These are phyloP conservation scores for Pseudonectria buxi DNA, from an alignment of 2,329 filamentous ascomycete genomes.

Conservation along the genomic window DNA sequence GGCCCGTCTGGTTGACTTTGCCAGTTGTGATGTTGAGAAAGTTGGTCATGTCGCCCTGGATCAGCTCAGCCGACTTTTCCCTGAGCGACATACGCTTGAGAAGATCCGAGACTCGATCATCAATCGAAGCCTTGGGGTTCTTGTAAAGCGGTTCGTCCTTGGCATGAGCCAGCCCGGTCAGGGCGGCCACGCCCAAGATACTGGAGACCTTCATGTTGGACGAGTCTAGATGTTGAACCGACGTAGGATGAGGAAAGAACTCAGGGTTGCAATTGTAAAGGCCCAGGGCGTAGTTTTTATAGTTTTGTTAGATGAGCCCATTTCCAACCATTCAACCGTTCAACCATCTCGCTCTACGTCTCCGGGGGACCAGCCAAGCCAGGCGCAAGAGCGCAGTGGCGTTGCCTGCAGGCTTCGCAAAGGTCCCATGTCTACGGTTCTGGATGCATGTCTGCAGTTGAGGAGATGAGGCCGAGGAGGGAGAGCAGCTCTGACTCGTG, in stretches of 20 bases:
- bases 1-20: constrained; percentile 59
- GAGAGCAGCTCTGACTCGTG: too few species aligned
- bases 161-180: constrained; percentile 20
- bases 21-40: constrained; percentile 65
- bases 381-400: too few species aligned
- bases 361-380: too few species aligned
- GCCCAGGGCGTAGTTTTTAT: too few species aligned
- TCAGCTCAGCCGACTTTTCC: constrained; percentile 65
- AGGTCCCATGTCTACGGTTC: too few species aligned
- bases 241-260: not conserved
- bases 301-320: too few species aligned
- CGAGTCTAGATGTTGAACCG: constrained; percentile 3
- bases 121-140: constrained; percentile 53
- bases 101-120: constrained; percentile 60
- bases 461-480: too few species aligned
- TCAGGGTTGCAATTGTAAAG: not conserved
- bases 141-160: constrained; percentile 48
- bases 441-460: too few species aligned
- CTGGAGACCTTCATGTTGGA: constrained; percentile 24
- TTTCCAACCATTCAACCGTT: not conserved
- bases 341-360: too few species aligned
- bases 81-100: constrained; percentile 66
- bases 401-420: too few species aligned
- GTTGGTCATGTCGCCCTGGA: constrained; percentile 65
- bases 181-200: constrained; percentile 14